A percentile compares a stretch with the other conserved stretches of the same genome.
Evolutionary conservation across 2,329 filamentous ascomycete genomes (phyloP).

Genomic region (Coniochaeta prunicola): DNA sequence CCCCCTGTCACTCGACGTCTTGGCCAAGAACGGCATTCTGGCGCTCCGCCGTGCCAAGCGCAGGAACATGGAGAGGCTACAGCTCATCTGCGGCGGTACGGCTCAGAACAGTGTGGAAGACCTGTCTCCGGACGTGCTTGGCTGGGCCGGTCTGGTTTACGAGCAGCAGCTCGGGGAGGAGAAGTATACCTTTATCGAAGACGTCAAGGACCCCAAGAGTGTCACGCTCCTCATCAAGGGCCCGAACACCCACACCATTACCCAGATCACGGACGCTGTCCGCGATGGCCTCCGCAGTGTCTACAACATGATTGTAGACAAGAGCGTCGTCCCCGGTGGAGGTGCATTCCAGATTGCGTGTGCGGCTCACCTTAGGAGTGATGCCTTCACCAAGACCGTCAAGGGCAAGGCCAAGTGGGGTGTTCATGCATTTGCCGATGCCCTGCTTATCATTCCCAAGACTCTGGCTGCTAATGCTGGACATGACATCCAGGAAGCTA

Average conservation of each 20-base stretch:
- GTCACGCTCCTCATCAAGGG: slow-evolving; percentile 98
- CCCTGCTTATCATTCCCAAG: slow-evolving; percentile 92
- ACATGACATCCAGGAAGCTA: slow-evolving; percentile 91
- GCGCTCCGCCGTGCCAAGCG: slow-evolving; percentile 91
- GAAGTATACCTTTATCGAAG: slow-evolving; percentile 98
- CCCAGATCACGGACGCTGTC: slow-evolving; percentile 93
- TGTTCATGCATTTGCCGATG: slow-evolving; percentile 90
- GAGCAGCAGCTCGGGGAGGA: slow-evolving; percentile 97
- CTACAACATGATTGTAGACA: slow-evolving; percentile 99
- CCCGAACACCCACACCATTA: slow-evolving; percentile 92
- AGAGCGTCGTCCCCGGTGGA: slow-evolving; percentile 86
- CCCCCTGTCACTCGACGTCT: slow-evolving; percentile 86
- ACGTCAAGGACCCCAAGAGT: slow-evolving; percentile 97
- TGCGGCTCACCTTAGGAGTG: slow-evolving; percentile 77
- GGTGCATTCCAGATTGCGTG: slow-evolving; percentile 96
- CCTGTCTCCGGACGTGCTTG: slow-evolving; percentile 76
- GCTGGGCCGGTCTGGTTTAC: slow-evolving; percentile 94
- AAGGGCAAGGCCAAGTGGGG: slow-evolving; percentile 98
- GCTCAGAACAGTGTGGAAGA: slow-evolving; percentile 97
- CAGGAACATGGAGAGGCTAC: slow-evolving; percentile 97
- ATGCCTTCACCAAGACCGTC: slow-evolving; percentile 79
- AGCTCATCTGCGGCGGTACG: slow-evolving; percentile 84
- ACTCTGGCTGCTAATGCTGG: slow-evolving; percentile 93
- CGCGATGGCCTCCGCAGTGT: slow-evolving; percentile 91
- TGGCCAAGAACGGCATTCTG: slow-evolving; percentile 97